Percentiles rank a stretch among this genome's conserved stretches.
Conservation (phyloP, 2,329 filamentous ascomycete species). For the Cladosporium phlei region DNA sequence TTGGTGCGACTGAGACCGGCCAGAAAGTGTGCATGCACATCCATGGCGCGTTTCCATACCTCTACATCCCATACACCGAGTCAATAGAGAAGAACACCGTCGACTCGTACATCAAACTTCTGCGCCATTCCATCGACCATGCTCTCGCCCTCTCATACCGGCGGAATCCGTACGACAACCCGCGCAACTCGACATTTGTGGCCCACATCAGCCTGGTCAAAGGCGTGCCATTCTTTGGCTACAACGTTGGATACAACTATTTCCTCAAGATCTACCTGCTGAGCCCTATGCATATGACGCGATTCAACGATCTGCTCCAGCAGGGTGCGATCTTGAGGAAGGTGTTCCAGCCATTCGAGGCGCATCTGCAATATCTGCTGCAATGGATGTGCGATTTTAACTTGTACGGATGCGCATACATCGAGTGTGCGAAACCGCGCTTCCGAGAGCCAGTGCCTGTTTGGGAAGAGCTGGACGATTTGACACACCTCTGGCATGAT, state of each 20-base stretch:
- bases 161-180: conserved; percentile 63
- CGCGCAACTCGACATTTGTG: conserved; percentile 64
- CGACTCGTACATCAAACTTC: conserved; percentile 65
- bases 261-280: conserved; percentile 95
- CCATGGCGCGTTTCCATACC: conserved; percentile 90
- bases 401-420: conserved; percentile 85
- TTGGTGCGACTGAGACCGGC: conserved; percentile 88
- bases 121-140: conserved; percentile 86
- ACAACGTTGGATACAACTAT: conserved; percentile 83
- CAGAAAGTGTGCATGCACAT: conserved; percentile 96
- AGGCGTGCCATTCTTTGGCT: conserved; percentile 92
- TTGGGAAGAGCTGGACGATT: conserved; percentile 57
- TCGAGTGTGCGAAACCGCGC: conserved; percentile 64
- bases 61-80: conserved; percentile 59
- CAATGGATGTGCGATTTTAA: conserved; percentile 99
- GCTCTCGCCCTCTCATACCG: conserved; percentile 82
- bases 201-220: conserved; percentile 90
- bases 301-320: conserved; percentile 77
- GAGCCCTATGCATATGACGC: conserved; percentile 80
- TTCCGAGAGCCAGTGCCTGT: conserved; percentile 75
- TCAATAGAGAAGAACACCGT: conserved; percentile 47
- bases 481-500: conserved; percentile 73
- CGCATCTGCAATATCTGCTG: conserved; percentile 82
- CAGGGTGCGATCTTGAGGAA: conserved; percentile 83
- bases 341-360: conserved; percentile 86